phyloP scores from a whole-genome alignment of 179 eudicot genomes.

The Silene noctiflora region DNA sequence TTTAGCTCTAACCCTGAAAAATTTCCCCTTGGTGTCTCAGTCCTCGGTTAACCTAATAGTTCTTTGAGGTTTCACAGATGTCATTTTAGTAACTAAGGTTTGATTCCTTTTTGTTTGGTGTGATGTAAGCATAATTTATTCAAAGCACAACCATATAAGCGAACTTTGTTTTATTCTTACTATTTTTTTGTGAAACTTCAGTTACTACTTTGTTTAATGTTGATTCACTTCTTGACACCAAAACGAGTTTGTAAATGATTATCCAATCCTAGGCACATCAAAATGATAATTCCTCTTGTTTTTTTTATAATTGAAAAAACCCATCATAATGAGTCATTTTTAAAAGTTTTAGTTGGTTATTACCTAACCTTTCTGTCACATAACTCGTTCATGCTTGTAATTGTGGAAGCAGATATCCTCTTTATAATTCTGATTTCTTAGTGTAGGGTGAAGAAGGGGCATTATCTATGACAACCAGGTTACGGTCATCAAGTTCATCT shows the following conservation, averaged over 20 bases:
- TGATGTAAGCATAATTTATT: neutral
- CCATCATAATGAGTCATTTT: neutral
- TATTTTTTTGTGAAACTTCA: too few relatives aligned
- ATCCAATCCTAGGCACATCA: neutral
- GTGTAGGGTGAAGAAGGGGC: conserved; percentile 98
- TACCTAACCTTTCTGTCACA: neutral
- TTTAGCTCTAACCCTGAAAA: neutral
- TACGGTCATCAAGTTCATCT: conserved; percentile 56
- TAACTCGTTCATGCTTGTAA: neutral
- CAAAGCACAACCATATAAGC: neutral
- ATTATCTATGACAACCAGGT: conserved; percentile 91
- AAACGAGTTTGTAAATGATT: neutral
- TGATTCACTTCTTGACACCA: neutral
- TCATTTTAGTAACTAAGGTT: neutral
- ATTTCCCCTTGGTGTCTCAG: neutral
- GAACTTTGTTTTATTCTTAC: too few relatives aligned
- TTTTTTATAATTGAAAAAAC: neutral
- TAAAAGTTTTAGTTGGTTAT: neutral
- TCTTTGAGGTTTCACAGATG: neutral
- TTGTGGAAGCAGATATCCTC: neutral
- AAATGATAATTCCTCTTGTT: neutral
- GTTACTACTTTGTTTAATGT: too few relatives aligned
- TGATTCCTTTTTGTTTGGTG: neutral
- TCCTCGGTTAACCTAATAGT: neutral
- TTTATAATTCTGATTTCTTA: conserved; percentile 3